Evolutionary conservation across 116 monocot genomes (phyloP).

Genomic region (Dioscorea cayenensis): DNA sequence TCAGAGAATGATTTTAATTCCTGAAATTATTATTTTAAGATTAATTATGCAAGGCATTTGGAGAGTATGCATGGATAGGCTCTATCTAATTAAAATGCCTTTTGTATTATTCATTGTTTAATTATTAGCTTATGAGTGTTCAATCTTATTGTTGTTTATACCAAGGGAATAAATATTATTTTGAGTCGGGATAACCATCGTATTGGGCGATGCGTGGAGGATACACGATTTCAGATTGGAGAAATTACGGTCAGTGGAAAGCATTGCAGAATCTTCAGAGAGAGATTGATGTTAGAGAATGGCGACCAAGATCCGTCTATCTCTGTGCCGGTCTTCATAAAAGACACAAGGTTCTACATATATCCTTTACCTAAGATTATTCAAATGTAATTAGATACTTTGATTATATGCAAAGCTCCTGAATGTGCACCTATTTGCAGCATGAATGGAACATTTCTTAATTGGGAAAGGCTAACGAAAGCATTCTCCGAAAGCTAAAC

Average conservation of each 20-base stretch:
- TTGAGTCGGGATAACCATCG: constrained; percentile 59
- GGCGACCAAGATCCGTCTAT: constrained; percentile 17
- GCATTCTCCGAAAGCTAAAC: constrained; percentile 40
- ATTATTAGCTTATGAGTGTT: background rate
- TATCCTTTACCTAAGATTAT: background rate
- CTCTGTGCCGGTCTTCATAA: constrained; percentile 43
- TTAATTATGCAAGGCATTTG: no score
- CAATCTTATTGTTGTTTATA: constrained; percentile 4
- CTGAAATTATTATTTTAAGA: no score
- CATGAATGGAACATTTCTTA: constrained; percentile 92
- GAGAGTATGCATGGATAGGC: no score
- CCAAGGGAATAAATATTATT: constrained; percentile 85
- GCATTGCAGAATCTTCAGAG: constrained; percentile 82
- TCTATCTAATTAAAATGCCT: no score
- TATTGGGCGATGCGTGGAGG: constrained; percentile 67
- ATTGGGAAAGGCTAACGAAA: constrained; percentile 74
- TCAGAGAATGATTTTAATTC: no score
- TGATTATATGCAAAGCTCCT: background rate
- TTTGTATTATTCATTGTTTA: background rate
- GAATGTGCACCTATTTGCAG: constrained; percentile 39
- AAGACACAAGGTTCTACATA: constrained; percentile 66
- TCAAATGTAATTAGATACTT: background rate
- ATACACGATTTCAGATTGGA: constrained; percentile 54
- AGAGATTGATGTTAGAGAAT: constrained; percentile 20
- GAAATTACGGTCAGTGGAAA: constrained; percentile 45